Base-by-base conservation (phyloP, 805 yeast genomes). In the Cyberlindnera mississippiensis region DNA sequence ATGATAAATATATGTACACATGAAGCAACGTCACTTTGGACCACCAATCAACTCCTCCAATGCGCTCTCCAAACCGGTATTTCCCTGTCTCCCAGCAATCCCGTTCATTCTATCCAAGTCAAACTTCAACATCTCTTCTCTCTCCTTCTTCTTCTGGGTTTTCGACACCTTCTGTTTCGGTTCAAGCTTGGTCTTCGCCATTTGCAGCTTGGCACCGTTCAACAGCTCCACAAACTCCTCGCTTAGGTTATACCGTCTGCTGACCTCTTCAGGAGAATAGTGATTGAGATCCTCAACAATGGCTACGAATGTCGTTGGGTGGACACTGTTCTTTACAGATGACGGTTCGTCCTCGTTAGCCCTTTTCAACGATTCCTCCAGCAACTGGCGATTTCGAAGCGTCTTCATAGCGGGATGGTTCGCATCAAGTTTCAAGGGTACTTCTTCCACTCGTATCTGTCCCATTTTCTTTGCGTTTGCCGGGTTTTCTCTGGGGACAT, bases 281-380 rank as follows among this genome's bases (percentile, higher is more conserved):
- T 44, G 47, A 7, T 47, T 38, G 28, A 52, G 30, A 34, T 51
- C 54, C 16, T 49, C 52, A 6, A 54, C 46, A 7, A 54, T 52
- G 11, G 53, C 43, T 8, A 42, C 43, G 19, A 54, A 48, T 18
- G 48, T 46, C 12, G 38, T 32, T 2, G 58, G 58, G 18, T 39
- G 46, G 4, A 52, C 51, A 20, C 34, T 37, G 10, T 27, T 27
- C 15, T 37, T 37, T 6, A 6, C 16, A 1, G 29, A 14, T 4
- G 16, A 6, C 2, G 22, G 11, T n/a, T n/a, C n/a, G 2, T 20
- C 22, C 33, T 38, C 47, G 4, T 28, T 37, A 16, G 38, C 43
- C 19, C 42, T 20, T 33, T 44, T 44, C 13, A 46, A 37, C 16
- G 30, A 12, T 5, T 28, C 19, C 15, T 55, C 59, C 13, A 52